Base-by-base conservation (phyloP, 495 filamentous ascomycete species). In the Xylaria curta region DNA sequence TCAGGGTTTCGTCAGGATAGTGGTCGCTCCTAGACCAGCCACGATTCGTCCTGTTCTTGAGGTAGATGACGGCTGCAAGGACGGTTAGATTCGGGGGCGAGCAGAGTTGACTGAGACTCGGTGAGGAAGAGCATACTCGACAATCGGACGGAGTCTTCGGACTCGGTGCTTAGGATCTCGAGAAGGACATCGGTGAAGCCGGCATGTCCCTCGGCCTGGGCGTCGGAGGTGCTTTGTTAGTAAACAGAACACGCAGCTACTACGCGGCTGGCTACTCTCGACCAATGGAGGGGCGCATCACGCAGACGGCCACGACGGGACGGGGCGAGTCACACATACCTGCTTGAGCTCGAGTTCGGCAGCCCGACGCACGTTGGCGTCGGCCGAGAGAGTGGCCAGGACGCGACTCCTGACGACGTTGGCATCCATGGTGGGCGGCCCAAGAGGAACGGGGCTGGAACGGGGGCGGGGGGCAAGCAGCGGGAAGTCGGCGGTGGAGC, bases 1-100 rank as follows among this genome's bases (percentile, higher is more conserved):
- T 96, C 59, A 89, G 76, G 84, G 89, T 78, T 82, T 88, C 83
- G 78, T 85, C 76, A 66, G 82, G 87, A 75, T 86, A 85, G 75
- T 97, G 93, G 74, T 97, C 93, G 77, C 87, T 86, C 59, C 87
- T 89, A 44, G 91, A 85, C 96, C 96, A 99, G 68, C 92, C 94
- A 76, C 94, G 91, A 79, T 89, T 94, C 79, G 97, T 92, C 77
- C 95, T 91, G 81, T 98, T 97, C 85, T 99, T 99, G 78, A 99
- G 87, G 82, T 98, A 99, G 71, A 99, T 92, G 78, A 94, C 97
- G 75, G 95, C 96, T 99, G 79, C 54, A 49, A 72, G 42, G 60
- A 70, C 5, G 62, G 51, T 66, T 53, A 68, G 67, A 46, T 28
- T 72, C 47, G 73, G 69, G 71, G 71, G 59, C 63, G 66, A 61